A percentile compares a stretch with the other conserved stretches of the same genome.
These are phyloP conservation scores for Tetrahymena malaccensis DNA, from an alignment of 73 alveolate species.

Conservation along the genomic window DNA sequence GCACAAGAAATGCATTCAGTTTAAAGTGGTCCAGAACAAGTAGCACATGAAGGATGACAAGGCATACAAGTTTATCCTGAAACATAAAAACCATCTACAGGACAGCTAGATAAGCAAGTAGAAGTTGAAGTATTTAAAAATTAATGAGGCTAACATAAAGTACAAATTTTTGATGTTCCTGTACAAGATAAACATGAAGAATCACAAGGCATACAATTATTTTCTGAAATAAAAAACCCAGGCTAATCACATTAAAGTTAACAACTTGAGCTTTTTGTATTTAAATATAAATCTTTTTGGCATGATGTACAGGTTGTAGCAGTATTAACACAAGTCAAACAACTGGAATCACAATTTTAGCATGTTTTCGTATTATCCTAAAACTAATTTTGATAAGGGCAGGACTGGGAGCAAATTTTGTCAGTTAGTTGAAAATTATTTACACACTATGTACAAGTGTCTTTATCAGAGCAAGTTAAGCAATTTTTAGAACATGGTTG, in stretches of 20 bases:
- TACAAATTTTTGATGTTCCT: neutral
- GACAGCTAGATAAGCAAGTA: neutral
- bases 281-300: too few relatives aligned
- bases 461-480: neutral
- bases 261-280: neutral
- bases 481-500: neutral
- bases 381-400: neutral
- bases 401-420: neutral
- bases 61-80: neutral
- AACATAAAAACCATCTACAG: neutral
- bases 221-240: neutral
- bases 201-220: neutral
- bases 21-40: neutral
- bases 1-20: neutral
- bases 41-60: neutral
- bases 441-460: neutral
- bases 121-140: neutral
- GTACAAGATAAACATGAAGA: neutral
- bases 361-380: neutral
- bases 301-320: neutral
- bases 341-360: neutral
- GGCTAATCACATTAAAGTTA: neutral
- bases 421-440: too few relatives aligned
- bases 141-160: neutral
- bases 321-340: neutral